phyloP scores from a whole-genome alignment of 2,329 filamentous ascomycete species.

The Cladosporium sp. region DNA sequence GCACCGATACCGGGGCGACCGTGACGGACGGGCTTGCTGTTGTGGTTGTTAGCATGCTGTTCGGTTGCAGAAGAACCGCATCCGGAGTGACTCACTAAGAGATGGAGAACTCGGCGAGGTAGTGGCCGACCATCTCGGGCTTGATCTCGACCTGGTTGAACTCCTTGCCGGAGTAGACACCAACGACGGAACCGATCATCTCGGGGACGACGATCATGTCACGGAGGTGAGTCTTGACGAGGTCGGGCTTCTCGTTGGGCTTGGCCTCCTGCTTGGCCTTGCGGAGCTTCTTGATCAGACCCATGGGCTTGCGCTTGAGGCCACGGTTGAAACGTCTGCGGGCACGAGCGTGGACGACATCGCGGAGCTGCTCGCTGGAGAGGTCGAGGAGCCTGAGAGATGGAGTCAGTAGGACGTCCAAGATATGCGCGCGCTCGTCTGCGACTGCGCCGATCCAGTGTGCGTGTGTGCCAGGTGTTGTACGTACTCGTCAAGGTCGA shows the following conservation, averaged over 20 bases:
- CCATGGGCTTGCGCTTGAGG: constrained; percentile 99
- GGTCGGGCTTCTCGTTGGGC: constrained; percentile 99
- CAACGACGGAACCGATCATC: constrained; percentile 98
- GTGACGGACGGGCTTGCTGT: constrained; percentile 99
- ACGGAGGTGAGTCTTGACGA: constrained; percentile 98
- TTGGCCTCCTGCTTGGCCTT: constrained; percentile 98
- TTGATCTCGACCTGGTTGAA: constrained; percentile 99
- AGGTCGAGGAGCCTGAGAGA: constrained; percentile 82
- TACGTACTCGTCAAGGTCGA: constrained; percentile 98
- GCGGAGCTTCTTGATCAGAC: constrained; percentile 99
- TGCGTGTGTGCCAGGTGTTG: constrained; percentile 10
- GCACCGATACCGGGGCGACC: constrained; percentile 99
- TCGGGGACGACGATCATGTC: constrained; percentile 99
- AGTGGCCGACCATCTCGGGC: constrained; percentile 99
- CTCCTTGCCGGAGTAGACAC: constrained; percentile 99
- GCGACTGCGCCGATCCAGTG: neutral
- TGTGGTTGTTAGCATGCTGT: constrained; percentile 50
- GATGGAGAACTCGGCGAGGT: constrained; percentile 99
- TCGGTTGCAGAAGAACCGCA: neutral
- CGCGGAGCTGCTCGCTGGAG: constrained; percentile 95
- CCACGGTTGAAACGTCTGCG: constrained; percentile 99
- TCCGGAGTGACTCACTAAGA: constrained; percentile 78
- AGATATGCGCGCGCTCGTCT: constrained; percentile 41
- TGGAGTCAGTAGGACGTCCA: neutral
- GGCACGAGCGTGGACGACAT: constrained; percentile 98